Percentiles rank a stretch among this genome's conserved stretches.
These are phyloP conservation scores for Boletus reticuloceps DNA, from an alignment of 768 basidiomycete species.

Conservation along the genomic window DNA sequence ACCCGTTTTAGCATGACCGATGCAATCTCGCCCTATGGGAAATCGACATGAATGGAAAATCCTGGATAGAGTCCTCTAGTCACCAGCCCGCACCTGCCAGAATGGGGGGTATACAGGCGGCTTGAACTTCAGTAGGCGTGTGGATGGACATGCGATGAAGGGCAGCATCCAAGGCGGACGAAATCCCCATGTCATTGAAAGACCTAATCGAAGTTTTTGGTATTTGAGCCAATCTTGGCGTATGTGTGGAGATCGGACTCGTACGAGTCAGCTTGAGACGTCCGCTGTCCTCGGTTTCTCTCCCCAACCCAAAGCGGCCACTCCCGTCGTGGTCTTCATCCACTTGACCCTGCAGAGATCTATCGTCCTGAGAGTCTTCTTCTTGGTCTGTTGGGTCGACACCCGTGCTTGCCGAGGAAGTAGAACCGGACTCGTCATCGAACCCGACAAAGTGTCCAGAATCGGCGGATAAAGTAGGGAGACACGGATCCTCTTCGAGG, in stretches of 20 bases:
- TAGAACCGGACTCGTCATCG: constrained; percentile 4
- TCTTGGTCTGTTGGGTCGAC: constrained; percentile 20
- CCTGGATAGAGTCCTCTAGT: not conserved
- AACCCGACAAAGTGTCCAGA: not conserved
- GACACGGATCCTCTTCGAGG: constrained; percentile 34
- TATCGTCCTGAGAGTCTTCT: constrained; percentile 14
- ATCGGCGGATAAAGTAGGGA: not conserved
- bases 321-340: not conserved
- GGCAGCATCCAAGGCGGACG: constrained; percentile 55
- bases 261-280: constrained; percentile 23
- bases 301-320: not conserved
- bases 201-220: constrained; percentile 25
- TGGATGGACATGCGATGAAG: constrained; percentile 83
- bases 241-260: constrained; percentile 10
- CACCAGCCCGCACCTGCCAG: constrained; percentile 55
- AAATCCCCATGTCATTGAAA: constrained; percentile 61
- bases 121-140: constrained; percentile 83
- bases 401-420: constrained; percentile 1
- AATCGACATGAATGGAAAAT: not conserved
- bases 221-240: constrained; percentile 5
- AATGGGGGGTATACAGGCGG: constrained; percentile 85
- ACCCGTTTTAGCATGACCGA: constrained; percentile 97
- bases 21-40: constrained; percentile 84
- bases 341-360: constrained; percentile 5
- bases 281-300: constrained; percentile 12